A percentile compares a stretch with the other conserved stretches of the same genome.
These are phyloP conservation scores for Metschnikowia cerradonensis DNA, from an alignment of 805 yeast species.

Conservation along the genomic window DNA sequence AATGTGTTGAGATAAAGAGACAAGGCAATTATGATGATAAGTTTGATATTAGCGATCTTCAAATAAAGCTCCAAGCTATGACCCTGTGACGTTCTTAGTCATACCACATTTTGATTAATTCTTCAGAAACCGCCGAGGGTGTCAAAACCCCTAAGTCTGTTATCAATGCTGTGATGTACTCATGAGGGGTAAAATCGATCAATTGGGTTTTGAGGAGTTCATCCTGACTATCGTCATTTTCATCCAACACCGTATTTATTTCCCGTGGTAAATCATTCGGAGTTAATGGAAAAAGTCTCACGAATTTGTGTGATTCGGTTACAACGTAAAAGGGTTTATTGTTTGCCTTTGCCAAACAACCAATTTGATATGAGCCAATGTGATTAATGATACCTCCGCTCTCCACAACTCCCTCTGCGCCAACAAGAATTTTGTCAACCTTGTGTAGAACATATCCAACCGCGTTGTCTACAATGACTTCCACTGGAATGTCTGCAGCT, in stretches of 20 bases:
- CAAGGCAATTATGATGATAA: conserved; percentile 18
- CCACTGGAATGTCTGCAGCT: conserved; percentile 76
- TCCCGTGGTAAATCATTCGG: conserved; percentile 81
- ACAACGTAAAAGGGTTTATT: conserved; percentile 93
- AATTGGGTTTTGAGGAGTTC: conserved; percentile 30
- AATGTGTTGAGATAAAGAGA: conserved; percentile 41
- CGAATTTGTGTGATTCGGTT: conserved; percentile 93
- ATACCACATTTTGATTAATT: conserved; percentile 96
- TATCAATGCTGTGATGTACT: conserved; percentile 88
- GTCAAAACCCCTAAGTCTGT: conserved; percentile 96
- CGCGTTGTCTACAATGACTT: conserved; percentile 85
- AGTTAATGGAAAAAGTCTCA: conserved; percentile 89
- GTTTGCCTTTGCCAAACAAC: conserved; percentile 84
- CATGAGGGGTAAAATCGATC: conserved; percentile 94
- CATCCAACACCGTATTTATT: conserved; percentile 23
- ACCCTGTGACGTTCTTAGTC: conserved; percentile 44
- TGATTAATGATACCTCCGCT: conserved; percentile 97
- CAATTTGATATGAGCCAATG: conserved; percentile 92
- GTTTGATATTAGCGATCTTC: conserved; percentile 44
- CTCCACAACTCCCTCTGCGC: conserved; percentile 99
- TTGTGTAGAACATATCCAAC: conserved; percentile 90
- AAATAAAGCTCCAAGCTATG: not conserved
- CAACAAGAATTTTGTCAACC: conserved; percentile 90
- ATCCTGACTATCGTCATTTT: conserved; percentile 19
- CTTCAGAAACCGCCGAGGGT: conserved; percentile 98